phyloP scores from a whole-genome alignment of 192 early-diverging fungal species.

The Rhizophagus prolifer region DNA sequence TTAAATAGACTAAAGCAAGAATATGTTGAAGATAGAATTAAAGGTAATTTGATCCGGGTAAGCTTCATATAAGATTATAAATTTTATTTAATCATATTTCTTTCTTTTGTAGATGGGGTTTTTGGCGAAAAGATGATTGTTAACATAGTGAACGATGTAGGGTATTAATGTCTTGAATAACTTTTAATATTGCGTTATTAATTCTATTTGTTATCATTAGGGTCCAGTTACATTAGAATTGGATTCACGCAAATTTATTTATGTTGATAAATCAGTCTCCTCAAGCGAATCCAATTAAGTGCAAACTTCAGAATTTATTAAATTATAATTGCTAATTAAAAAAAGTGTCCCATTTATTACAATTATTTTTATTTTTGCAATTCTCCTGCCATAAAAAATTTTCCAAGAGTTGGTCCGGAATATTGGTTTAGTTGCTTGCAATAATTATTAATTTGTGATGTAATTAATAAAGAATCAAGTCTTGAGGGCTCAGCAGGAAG shows the following conservation, averaged over 20 bases:
- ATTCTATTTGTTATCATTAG: conserved; percentile 8
- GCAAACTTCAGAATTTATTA: too few species aligned
- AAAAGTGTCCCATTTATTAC: too few species aligned
- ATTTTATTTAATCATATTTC: not conserved
- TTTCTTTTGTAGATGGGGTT: conserved; percentile 62
- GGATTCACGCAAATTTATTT: conserved; percentile 57
- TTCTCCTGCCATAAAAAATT: conserved; percentile 82
- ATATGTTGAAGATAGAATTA: conserved; percentile 65
- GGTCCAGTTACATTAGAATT: conserved; percentile 58
- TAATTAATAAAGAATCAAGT: conserved; percentile 85
- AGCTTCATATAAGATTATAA: not conserved
- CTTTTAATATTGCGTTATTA: not conserved
- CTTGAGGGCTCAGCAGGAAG: conserved; percentile 85
- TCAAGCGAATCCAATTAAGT: too few species aligned
- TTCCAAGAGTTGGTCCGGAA: conserved; percentile 90
- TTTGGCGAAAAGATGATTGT: conserved; percentile 99
- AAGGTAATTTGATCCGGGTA: conserved; percentile 53
- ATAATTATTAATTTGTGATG: conserved; percentile 90
- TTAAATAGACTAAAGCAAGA: conserved; percentile 62
- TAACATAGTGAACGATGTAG: conserved; percentile 80
- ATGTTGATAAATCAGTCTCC: conserved; percentile 20
- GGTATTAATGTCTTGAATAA: not conserved
- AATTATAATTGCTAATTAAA: too few species aligned
- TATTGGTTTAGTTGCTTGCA: conserved; percentile 91
- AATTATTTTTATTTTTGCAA: conserved; percentile 59